These are phyloP conservation scores for Penicillium expansum DNA, from an alignment of 2,329 filamentous ascomycete species.

Conservation along the genomic window DNA sequence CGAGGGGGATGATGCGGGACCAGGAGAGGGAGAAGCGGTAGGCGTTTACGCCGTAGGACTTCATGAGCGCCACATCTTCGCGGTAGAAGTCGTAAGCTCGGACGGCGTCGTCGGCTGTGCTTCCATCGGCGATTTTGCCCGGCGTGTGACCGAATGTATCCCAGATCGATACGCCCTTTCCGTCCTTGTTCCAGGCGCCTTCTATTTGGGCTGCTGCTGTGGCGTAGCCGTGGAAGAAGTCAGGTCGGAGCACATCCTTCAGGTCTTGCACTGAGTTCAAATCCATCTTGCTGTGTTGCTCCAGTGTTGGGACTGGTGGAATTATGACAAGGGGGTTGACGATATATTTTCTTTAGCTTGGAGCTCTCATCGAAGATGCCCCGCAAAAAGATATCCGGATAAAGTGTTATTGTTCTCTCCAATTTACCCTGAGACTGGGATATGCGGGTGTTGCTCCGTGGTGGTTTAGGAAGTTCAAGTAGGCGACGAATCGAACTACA, in stretches of 20 bases:
- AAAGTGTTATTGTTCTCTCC: background rate
- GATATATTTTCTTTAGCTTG: background rate
- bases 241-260: constrained; percentile 23
- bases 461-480: constrained; percentile 7
- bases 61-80: constrained; percentile 71
- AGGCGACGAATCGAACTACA: no score
- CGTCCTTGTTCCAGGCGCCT: constrained; percentile 68
- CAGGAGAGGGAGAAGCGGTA: constrained; percentile 79
- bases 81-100: constrained; percentile 74
- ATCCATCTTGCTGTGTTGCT: constrained; percentile 19
- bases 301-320: background rate
- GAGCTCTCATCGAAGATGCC: background rate
- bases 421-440: constrained; percentile 8
- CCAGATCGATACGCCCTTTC: constrained; percentile 76
- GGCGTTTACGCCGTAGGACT: constrained; percentile 65
- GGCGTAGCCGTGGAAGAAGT: constrained; percentile 32
- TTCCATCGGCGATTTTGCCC: constrained; percentile 73
- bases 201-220: constrained; percentile 62
- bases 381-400: background rate
- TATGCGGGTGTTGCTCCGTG: constrained; percentile 12
- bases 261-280: constrained; percentile 28
- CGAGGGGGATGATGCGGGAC: constrained; percentile 73
- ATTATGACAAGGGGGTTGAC: background rate
- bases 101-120: constrained; percentile 70
- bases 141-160: constrained; percentile 72